These are phyloP conservation scores for Aspergillus cejpii DNA, from an alignment of 2,329 filamentous ascomycete species.

Conservation along the genomic window DNA sequence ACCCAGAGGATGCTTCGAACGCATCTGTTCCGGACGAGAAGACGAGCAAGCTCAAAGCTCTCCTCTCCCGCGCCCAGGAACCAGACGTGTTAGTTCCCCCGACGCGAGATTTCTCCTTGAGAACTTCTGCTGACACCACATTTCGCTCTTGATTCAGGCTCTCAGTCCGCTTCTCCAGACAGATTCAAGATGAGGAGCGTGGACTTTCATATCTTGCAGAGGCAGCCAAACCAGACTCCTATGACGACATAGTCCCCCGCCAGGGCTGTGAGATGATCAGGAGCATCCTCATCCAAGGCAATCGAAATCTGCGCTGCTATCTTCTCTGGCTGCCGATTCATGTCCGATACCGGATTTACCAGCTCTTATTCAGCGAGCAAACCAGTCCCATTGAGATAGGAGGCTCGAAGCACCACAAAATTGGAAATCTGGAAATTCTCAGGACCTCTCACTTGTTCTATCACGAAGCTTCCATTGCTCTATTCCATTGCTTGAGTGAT, in stretches of 20 bases:
- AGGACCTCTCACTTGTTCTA: slow-evolving; percentile 15
- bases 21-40: background rate
- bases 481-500: slow-evolving; percentile 14
- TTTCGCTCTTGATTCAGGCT: background rate
- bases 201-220: slow-evolving; percentile 2
- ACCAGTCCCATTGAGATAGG: slow-evolving; percentile 11
- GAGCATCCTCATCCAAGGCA: slow-evolving; percentile 2
- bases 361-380: slow-evolving; percentile 9
- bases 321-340: slow-evolving; percentile 14
- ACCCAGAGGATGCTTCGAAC: background rate
- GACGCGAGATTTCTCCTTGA: background rate
- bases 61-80: background rate
- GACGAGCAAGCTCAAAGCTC: background rate
- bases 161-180: slow-evolving; percentile 8
- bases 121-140: background rate
- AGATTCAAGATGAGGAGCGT: slow-evolving; percentile 1
- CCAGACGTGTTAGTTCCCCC: background rate
- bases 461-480: slow-evolving; percentile 15
- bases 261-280: slow-evolving; percentile 8
- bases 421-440: slow-evolving; percentile 12
- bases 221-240: slow-evolving; percentile 4
- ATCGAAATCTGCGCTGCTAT: slow-evolving; percentile 6
- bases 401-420: slow-evolving; percentile 2
- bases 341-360: slow-evolving; percentile 12
- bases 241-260: slow-evolving; percentile 3